phyloP scores from a whole-genome alignment of 768 basidiomycete species.

The Mycena capillaripes region DNA sequence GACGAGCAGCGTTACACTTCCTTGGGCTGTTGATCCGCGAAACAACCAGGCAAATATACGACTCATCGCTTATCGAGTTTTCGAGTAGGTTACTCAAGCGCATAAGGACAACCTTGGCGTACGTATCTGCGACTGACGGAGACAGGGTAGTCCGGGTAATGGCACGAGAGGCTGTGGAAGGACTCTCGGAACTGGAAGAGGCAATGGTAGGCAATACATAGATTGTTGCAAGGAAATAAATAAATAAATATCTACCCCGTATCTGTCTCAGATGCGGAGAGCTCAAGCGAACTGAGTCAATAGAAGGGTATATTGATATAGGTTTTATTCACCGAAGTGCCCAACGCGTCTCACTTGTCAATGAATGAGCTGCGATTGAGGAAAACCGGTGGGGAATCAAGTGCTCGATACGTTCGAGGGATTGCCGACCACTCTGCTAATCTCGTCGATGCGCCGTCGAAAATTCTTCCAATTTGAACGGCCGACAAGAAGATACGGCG shows the following conservation, averaged over 20 bases:
- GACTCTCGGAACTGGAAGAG: constrained; percentile 63
- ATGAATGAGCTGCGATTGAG: constrained; percentile 39
- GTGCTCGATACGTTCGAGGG: constrained; percentile 43
- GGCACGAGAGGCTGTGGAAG: constrained; percentile 79
- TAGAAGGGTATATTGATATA: constrained; percentile 70
- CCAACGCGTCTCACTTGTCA: constrained; percentile 20
- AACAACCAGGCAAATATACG: constrained; percentile 65
- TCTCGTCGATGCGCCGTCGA: constrained; percentile 79
- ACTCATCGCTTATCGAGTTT: constrained; percentile 50
- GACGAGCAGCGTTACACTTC: constrained; percentile 91
- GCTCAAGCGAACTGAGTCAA: constrained; percentile 86
- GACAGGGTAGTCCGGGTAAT: constrained; percentile 81
- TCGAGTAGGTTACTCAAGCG: constrained; percentile 58
- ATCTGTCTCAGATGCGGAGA: constrained; percentile 90
- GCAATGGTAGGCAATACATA: constrained; percentile 54
- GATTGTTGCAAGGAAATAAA: constrained; percentile 10
- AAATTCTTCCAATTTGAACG: constrained; percentile 79
- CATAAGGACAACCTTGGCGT: constrained; percentile 73
- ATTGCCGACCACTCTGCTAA: constrained; percentile 71
- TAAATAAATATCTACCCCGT: constrained; percentile 78
- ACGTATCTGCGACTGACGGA: constrained; percentile 78
- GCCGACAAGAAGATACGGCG: constrained; percentile 70
- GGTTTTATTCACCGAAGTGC: constrained; percentile 56
- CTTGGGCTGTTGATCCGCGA: constrained; percentile 78
- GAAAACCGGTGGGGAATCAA: constrained; percentile 40